A percentile compares a stretch with the other conserved stretches of the same genome.
These are phyloP conservation scores for Arthromyces matolae DNA, from an alignment of 768 basidiomycete species.

Conservation along the genomic window DNA sequence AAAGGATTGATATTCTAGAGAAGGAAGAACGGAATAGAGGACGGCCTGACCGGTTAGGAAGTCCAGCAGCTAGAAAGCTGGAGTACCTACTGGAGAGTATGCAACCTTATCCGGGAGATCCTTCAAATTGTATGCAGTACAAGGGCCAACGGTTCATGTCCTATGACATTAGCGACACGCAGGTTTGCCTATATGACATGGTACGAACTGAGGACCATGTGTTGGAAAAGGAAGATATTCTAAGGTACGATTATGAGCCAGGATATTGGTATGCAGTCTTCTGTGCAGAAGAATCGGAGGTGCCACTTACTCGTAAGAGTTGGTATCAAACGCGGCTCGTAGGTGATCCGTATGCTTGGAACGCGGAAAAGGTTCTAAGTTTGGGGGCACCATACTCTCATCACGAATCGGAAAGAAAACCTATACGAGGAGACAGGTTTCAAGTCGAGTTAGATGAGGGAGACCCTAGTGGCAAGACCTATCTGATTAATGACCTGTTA, in stretches of 20 bases:
- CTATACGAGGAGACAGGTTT: background rate
- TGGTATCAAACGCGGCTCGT: no score
- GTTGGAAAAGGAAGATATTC: background rate
- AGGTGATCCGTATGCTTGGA: no score
- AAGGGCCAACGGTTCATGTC: background rate
- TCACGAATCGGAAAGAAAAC: background rate
- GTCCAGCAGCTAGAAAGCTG: background rate
- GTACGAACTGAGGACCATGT: background rate
- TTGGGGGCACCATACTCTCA: background rate
- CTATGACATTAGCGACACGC: background rate
- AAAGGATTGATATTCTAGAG: background rate
- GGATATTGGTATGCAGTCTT: background rate
- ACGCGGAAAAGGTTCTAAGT: background rate
- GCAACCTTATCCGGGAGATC: slow-evolving; percentile 6
- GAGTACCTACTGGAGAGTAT: background rate
- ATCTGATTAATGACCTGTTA: no score
- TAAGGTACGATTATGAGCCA: background rate
- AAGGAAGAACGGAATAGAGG: background rate
- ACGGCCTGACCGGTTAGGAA: background rate
- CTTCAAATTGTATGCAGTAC: background rate
- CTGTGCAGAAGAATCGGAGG: no score
- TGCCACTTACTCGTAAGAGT: no score
- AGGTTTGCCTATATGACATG: background rate
- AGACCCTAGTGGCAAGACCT: no score
- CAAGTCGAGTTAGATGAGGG: background rate